Evolutionary conservation across 2,329 filamentous ascomycete species (phyloP).

Genomic region (Fusarium coicis): DNA sequence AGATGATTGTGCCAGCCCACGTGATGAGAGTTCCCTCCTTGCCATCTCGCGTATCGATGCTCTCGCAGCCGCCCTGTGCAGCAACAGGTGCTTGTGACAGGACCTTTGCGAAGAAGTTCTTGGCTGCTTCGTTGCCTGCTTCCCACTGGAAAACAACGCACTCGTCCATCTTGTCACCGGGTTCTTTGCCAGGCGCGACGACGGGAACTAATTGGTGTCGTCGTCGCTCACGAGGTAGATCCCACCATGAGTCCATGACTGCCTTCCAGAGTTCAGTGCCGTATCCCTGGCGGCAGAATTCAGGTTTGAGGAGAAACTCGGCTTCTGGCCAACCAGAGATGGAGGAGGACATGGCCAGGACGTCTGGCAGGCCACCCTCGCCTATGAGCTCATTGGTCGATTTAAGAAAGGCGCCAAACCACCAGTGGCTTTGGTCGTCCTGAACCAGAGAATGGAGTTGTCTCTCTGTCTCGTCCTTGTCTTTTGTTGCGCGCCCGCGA

Average conservation of each 20-base stretch:
- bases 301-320: constrained; percentile 30
- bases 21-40: constrained; percentile 17
- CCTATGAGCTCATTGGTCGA: constrained; percentile 30
- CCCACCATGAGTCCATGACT: constrained; percentile 33
- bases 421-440: constrained; percentile 28
- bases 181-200: constrained; percentile 4
- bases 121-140: constrained; percentile 16
- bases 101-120: constrained; percentile 25
- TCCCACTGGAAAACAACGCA: constrained; percentile 30
- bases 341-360: constrained; percentile 17
- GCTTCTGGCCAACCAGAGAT: constrained; percentile 35
- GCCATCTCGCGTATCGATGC: constrained; percentile 24
- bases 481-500: constrained; percentile 23
- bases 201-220: constrained; percentile 22
- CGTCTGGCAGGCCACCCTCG: constrained; percentile 29
- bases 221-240: constrained; percentile 23
- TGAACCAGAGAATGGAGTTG: constrained; percentile 12
- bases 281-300: constrained; percentile 30
- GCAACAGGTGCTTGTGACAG: constrained; percentile 20
- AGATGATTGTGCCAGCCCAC: constrained; percentile 16
- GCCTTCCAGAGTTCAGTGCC: constrained; percentile 25
- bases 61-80: constrained; percentile 24
- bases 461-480: constrained; percentile 25
- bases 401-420: constrained; percentile 30
- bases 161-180: constrained; percentile 24